These are phyloP conservation scores for Catenaria anguillulae DNA, from an alignment of 371 early-diverging fungal species.

Conservation along the genomic window DNA sequence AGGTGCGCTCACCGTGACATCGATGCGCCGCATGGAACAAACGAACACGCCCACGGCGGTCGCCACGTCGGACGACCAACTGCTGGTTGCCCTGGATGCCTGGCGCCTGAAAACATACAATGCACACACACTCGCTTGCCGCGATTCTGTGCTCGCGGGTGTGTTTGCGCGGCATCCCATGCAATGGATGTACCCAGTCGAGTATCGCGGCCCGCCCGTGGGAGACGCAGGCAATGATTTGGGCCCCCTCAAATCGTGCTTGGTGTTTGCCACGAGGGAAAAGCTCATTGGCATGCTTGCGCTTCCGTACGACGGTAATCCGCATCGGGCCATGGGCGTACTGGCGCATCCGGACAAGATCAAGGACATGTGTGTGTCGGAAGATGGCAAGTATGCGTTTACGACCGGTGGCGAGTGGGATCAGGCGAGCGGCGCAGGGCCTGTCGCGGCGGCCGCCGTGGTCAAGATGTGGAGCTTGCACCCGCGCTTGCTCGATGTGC, in stretches of 20 bases:
- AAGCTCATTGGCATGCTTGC: conserved; percentile 27
- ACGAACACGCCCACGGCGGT: not conserved
- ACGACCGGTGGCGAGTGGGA: conserved; percentile 22
- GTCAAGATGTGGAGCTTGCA: conserved; percentile 31
- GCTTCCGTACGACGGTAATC: conserved; percentile 37
- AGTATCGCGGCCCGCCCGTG: too few species aligned
- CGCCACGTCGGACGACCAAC: not conserved
- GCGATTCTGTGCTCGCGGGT: conserved; percentile 28
- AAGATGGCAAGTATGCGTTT: conserved; percentile 22
- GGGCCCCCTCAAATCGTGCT: conserved; percentile 9
- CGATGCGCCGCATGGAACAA: not conserved
- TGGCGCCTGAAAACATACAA: conserved; percentile 19
- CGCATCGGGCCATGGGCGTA: conserved; percentile 25
- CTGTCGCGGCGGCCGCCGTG: too few species aligned
- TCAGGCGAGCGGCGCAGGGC: too few species aligned
- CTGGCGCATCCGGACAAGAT: conserved; percentile 33
- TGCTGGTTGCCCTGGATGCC: not conserved
- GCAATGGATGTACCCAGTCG: not conserved
- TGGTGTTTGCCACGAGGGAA: conserved; percentile 16
- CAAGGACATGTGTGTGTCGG: conserved; percentile 14
- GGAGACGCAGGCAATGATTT: not conserved
- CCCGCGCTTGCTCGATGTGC: conserved; percentile 20
- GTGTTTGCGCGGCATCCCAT: conserved; percentile 16
- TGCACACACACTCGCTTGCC: conserved; percentile 23
- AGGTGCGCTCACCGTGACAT: not conserved